These are phyloP conservation scores for Russula olivacea DNA, from an alignment of 768 basidiomycete species.

Conservation along the genomic window DNA sequence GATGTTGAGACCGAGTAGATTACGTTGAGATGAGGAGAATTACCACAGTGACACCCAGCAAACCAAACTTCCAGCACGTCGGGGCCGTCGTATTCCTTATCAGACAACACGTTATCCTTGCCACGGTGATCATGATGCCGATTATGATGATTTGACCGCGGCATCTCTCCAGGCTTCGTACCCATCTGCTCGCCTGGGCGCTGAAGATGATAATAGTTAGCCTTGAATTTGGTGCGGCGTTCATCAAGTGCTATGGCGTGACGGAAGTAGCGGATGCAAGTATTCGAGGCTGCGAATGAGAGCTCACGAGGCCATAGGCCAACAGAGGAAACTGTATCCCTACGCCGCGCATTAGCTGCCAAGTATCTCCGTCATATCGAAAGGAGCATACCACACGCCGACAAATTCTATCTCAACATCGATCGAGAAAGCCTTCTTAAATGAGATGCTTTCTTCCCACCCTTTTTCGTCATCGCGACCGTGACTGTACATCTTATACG, in stretches of 20 bases:
- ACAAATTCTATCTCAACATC: conserved; percentile 69
- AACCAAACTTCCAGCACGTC: conserved; percentile 81
- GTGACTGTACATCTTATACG: conserved; percentile 72
- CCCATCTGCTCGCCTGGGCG: conserved; percentile 40
- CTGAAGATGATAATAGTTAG: conserved; percentile 27
- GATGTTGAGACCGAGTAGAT: background rate
- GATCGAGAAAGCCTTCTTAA: conserved; percentile 70
- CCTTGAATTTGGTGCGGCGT: conserved; percentile 52
- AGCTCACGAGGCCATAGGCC: conserved; percentile 59
- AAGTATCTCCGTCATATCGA: background rate
- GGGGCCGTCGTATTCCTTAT: conserved; percentile 35
- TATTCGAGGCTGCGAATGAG: conserved; percentile 60
- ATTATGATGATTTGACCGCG: conserved; percentile 29
- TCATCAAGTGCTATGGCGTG: conserved; percentile 71
- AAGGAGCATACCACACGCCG: conserved; percentile 56
- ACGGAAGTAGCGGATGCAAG: conserved; percentile 56
- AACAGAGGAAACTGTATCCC: conserved; percentile 68
- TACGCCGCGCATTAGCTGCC: conserved; percentile 29
- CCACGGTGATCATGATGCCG: background rate
- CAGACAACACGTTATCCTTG: conserved; percentile 28
- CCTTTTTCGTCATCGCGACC: conserved; percentile 48
- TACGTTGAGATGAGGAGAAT: background rate
- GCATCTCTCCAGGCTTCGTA: conserved; percentile 48
- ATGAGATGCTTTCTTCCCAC: conserved; percentile 57
- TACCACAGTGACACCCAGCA: conserved; percentile 66